Evolutionary conservation across 2,329 filamentous ascomycete species (phyloP).

Genomic region (Onygenales sp.): DNA sequence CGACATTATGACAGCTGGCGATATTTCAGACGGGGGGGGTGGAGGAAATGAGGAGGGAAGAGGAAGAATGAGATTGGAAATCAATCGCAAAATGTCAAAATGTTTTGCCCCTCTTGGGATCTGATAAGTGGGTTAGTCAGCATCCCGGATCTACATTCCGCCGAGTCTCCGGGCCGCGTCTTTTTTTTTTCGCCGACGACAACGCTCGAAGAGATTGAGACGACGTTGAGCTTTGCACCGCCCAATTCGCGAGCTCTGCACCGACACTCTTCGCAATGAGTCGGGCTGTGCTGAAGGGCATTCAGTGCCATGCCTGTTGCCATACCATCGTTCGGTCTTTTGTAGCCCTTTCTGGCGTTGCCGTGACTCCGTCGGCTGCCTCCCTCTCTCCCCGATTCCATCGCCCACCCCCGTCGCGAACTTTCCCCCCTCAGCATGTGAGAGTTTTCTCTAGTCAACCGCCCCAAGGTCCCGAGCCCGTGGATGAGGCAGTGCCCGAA

Average conservation of each 20-base stretch:
- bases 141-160: background rate
- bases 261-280: slow-evolving; percentile 17
- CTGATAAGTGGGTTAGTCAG: background rate
- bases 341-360: slow-evolving; percentile 18
- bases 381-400: background rate
- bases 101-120: background rate
- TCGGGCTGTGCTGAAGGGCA: slow-evolving; percentile 21
- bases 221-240: background rate
- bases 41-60: background rate
- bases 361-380: slow-evolving; percentile 13
- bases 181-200: background rate
- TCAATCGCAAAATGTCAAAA: background rate
- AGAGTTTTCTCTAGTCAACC: background rate
- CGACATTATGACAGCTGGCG: slow-evolving; percentile 33
- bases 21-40: background rate
- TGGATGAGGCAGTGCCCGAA: background rate
- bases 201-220: background rate
- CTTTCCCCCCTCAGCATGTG: background rate
- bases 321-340: slow-evolving; percentile 22
- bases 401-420: background rate
- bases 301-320: slow-evolving; percentile 22
- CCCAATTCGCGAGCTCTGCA: background rate
- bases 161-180: background rate
- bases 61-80: background rate
- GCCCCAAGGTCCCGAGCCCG: background rate